phyloP scores from a whole-genome alignment of 2,329 filamentous ascomycete species.

The Westerdykella sp. region DNA sequence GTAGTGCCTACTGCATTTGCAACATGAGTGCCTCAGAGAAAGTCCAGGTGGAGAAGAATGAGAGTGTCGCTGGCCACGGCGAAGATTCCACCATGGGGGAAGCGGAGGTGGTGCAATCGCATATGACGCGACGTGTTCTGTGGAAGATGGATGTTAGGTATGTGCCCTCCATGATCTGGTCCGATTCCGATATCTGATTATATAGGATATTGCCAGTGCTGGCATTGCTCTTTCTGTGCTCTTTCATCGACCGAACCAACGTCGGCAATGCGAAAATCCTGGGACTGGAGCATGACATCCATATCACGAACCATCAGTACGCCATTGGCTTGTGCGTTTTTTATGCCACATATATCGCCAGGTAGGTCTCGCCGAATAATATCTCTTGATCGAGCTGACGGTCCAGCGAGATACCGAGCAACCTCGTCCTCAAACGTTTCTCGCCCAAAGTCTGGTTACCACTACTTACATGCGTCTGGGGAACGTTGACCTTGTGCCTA shows the following conservation, averaged over 20 bases:
- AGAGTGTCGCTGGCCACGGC: too few species aligned
- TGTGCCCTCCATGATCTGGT: slow-evolving; percentile 1
- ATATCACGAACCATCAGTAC: slow-evolving; percentile 40
- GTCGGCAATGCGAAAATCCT: slow-evolving; percentile 65
- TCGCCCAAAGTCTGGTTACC: slow-evolving; percentile 58
- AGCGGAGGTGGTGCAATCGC: slow-evolving; percentile 4
- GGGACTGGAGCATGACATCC: slow-evolving; percentile 50
- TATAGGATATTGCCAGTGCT: slow-evolving; percentile 56
- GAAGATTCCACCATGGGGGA: slow-evolving; percentile 4
- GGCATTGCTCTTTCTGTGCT: slow-evolving; percentile 60
- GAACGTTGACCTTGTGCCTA: slow-evolving; percentile 52
- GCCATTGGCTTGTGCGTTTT: slow-evolving; percentile 55
- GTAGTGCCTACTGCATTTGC: too few species aligned
- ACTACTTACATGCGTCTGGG: slow-evolving; percentile 52
- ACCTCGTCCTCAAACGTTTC: slow-evolving; percentile 56
- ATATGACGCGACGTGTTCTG: slow-evolving; percentile 36
- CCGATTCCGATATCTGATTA: slow-evolving; percentile 1
- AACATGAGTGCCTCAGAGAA: too few species aligned
- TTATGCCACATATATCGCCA: slow-evolving; percentile 58
- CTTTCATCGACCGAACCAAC: slow-evolving; percentile 63
- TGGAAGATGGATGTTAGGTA: slow-evolving; percentile 51
- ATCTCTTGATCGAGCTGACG: neutral
- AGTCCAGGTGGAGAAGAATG: too few species aligned
- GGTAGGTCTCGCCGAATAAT: slow-evolving; percentile 33
- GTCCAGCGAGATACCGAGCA: slow-evolving; percentile 56